Conservation (phyloP, 768 basidiomycete genomes). For the Boletus vinaceobasis region DNA sequence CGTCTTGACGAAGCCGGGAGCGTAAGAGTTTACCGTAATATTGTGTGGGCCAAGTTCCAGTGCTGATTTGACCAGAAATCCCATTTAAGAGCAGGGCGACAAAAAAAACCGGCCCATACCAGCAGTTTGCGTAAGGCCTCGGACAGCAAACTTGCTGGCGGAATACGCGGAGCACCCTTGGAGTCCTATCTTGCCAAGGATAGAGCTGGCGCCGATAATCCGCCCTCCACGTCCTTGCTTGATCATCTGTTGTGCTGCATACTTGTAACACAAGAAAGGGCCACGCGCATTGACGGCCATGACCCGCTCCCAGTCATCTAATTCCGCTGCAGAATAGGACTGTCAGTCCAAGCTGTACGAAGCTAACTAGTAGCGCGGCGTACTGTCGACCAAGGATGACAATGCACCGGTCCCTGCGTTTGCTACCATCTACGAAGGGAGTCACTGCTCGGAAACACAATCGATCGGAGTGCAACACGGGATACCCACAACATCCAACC, state of each 20-base stretch:
- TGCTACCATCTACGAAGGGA: constrained; percentile 12
- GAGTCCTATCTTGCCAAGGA: background rate
- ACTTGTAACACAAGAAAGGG: constrained; percentile 57
- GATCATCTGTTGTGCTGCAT: constrained; percentile 60
- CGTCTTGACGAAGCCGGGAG: constrained; percentile 33
- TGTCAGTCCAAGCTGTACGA: background rate
- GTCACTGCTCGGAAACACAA: too few species aligned
- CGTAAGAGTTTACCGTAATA: constrained; percentile 40
- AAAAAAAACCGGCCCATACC: constrained; percentile 17
- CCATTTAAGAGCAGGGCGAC: background rate
- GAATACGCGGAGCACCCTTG: constrained; percentile 17
- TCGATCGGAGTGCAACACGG: too few species aligned
- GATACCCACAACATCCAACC: constrained; percentile 5
- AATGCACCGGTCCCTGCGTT: constrained; percentile 4
- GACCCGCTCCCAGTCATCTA: constrained; percentile 1
- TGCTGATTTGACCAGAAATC: background rate
- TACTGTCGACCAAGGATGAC: background rate
- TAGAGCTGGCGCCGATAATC: constrained; percentile 44
- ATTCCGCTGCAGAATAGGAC: background rate
- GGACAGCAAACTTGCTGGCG: constrained; percentile 39
- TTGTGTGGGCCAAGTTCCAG: constrained; percentile 29
- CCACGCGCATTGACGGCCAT: constrained; percentile 48
- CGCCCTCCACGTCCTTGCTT: constrained; percentile 45
- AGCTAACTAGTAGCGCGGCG: background rate
- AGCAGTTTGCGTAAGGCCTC: constrained; percentile 37